These are phyloP conservation scores for Adenanthera pavonina DNA, from an alignment of 306 rosid species.

Conservation along the genomic window DNA sequence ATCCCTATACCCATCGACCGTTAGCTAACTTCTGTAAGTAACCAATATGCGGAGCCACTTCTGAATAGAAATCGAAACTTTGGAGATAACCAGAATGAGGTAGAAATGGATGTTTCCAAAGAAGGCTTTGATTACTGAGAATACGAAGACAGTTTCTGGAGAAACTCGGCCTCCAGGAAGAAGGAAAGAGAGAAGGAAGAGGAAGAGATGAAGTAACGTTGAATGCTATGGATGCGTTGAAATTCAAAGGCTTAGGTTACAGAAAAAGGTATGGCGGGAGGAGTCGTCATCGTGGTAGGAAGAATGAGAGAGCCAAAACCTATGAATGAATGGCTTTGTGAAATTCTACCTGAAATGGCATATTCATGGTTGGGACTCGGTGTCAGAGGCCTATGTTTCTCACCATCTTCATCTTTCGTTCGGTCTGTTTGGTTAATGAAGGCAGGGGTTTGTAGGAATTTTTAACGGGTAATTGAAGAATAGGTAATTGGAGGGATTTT, in stretches of 20 bases:
- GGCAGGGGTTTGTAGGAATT: no score
- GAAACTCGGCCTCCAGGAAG: not conserved
- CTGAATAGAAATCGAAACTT: not conserved
- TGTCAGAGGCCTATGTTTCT: not conserved
- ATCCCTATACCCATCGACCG: conserved; percentile 45
- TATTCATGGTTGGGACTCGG: not conserved
- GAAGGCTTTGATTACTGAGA: not conserved
- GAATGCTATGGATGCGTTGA: not conserved
- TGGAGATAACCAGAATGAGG: no score
- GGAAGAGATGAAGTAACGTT: not conserved
- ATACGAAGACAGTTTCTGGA: not conserved
- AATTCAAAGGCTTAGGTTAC: not conserved
- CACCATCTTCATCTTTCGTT: not conserved
- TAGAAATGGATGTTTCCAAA: not conserved
- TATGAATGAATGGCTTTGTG: not conserved
- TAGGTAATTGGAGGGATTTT: no score
- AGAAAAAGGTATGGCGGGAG: not conserved
- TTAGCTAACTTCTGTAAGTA: not conserved
- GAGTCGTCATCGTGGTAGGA: not conserved
- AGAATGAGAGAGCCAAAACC: not conserved
- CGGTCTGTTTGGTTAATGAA: no score
- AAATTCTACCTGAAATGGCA: conserved; percentile 15
- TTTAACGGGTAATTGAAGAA: no score
- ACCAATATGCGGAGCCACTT: no score
- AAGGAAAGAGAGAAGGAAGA: no score